These are phyloP conservation scores for Rhodosporidiobolus sp. DNA, from an alignment of 768 basidiomycete genomes.

Conservation along the genomic window DNA sequence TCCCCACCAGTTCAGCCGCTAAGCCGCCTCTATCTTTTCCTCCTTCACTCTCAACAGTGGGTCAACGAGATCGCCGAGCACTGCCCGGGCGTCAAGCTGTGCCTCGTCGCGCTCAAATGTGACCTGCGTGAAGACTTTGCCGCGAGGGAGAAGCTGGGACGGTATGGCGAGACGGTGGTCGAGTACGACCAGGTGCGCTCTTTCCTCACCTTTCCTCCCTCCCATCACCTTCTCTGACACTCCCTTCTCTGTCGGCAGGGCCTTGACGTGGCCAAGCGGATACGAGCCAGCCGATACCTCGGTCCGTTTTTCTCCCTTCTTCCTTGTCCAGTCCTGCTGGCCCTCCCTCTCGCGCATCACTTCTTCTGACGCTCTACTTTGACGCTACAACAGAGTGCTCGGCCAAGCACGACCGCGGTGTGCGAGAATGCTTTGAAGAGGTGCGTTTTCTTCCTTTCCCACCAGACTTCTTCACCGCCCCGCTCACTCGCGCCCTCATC, in stretches of 20 bases:
- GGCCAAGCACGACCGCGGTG: constrained; percentile 93
- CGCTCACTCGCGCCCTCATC: background rate
- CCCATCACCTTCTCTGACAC: too few species aligned
- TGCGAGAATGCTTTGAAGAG: constrained; percentile 88
- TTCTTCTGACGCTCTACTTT: background rate
- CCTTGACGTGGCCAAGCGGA: constrained; percentile 45
- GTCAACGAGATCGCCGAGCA: constrained; percentile 81
- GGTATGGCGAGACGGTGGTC: constrained; percentile 67
- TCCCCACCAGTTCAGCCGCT: background rate
- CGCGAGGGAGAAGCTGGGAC: constrained; percentile 67
- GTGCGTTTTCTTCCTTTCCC: constrained; percentile 44
- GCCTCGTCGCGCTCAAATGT: constrained; percentile 78
- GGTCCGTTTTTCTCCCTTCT: constrained; percentile 45
- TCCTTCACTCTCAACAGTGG: constrained; percentile 61
- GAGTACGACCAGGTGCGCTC: constrained; percentile 81
- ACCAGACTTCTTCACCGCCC: too few species aligned
- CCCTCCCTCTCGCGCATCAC: constrained; percentile 49
- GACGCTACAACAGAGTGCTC: constrained; percentile 70
- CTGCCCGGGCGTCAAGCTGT: constrained; percentile 90
- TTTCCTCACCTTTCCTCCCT: background rate
- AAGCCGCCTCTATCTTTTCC: background rate
- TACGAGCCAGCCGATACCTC: constrained; percentile 69
- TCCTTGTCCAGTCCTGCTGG: too few species aligned
- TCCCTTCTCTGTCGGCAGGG: constrained; percentile 4
- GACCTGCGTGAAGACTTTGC: constrained; percentile 82